A percentile compares a stretch with the other conserved stretches of the same genome.
Evolutionary conservation across 495 filamentous ascomycete genomes (phyloP).

Genomic region (Talaromyces thailandensis): DNA sequence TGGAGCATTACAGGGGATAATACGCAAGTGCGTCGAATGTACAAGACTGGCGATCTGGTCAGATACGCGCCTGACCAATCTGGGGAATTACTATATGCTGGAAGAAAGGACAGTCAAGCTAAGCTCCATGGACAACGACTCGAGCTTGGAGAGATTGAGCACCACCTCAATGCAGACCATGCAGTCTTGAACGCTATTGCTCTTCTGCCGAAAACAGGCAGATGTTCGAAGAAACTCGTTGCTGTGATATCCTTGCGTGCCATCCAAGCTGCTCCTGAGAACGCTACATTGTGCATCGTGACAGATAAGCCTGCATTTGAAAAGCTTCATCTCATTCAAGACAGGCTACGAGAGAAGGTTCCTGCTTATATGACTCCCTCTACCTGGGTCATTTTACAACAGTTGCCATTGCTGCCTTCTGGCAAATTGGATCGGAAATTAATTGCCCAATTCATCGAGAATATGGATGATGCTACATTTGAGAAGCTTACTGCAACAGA

Average conservation of each 20-base stretch:
- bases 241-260: conserved; percentile 26
- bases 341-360: conserved; percentile 19
- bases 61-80: conserved; percentile 30
- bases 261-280: conserved; percentile 14
- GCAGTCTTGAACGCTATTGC: conserved; percentile 31
- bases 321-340: conserved; percentile 21
- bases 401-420: conserved; percentile 29
- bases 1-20: conserved; percentile 23
- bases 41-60: conserved; percentile 52
- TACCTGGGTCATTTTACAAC: conserved; percentile 23
- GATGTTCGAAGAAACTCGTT: conserved; percentile 28
- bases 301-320: conserved; percentile 13
- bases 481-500: conserved; percentile 4
- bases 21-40: conserved; percentile 22
- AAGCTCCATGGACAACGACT: conserved; percentile 37
- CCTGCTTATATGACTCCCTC: conserved; percentile 40
- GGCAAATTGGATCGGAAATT: conserved; percentile 31
- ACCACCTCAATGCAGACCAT: conserved; percentile 19
- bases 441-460: conserved; percentile 12
- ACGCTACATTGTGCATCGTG: conserved; percentile 19
- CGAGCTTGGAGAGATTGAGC: conserved; percentile 32
- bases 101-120: conserved; percentile 46
- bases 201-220: conserved; percentile 34
- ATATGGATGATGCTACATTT: conserved; percentile 10
- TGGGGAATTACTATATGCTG: conserved; percentile 40